Conservation (phyloP, 108 stramenopile genomes). For the Skeletonema tropicum region DNA sequence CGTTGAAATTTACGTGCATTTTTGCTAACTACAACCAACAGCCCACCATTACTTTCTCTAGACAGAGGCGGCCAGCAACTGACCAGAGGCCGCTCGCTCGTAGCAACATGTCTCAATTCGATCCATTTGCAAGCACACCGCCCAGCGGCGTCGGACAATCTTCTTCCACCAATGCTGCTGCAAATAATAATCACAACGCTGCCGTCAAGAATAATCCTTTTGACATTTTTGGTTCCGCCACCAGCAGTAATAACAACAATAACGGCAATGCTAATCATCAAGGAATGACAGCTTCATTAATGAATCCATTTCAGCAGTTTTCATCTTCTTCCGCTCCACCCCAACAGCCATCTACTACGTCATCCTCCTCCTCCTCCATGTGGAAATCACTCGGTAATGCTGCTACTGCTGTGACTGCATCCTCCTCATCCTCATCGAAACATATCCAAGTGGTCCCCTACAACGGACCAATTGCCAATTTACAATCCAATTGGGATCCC, state of each 20-base stretch:
- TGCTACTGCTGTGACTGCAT: background rate
- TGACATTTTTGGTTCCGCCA: background rate
- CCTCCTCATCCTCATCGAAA: background rate
- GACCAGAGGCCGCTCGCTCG: no score
- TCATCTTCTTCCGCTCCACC: background rate
- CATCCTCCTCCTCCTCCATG: background rate
- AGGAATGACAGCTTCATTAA: background rate
- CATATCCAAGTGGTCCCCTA: conserved; percentile 15
- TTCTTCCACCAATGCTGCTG: background rate
- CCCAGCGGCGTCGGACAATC: background rate
- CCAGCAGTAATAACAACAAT: background rate
- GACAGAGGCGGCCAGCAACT: no score
- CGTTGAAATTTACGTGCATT: no score
- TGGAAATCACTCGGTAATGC: background rate
- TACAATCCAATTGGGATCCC: conserved; percentile 52
- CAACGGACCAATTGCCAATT: conserved; percentile 48
- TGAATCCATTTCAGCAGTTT: conserved; percentile 6
- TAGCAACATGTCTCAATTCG: background rate
- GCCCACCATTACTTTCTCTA: no score
- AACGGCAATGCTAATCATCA: background rate
- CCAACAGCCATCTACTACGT: background rate
- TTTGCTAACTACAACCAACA: no score
- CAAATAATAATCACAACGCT: background rate
- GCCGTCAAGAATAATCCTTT: conserved; percentile 6
- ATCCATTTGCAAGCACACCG: conserved; percentile 4